Base-by-base conservation (phyloP, 2,329 filamentous ascomycete genomes). In the Talaromyces islandicus region DNA sequence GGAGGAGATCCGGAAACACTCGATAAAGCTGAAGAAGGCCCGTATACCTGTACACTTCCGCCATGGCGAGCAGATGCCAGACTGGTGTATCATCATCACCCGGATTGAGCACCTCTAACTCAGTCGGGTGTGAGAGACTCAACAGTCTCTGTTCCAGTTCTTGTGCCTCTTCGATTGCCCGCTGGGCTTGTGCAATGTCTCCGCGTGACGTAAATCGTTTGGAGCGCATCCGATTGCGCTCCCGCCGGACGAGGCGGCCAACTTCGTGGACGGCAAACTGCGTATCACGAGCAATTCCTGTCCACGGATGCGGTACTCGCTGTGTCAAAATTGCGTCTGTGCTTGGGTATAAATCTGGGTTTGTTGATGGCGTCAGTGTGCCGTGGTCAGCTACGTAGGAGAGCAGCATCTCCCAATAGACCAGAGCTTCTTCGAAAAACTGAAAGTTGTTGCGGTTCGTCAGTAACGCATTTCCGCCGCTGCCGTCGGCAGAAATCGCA, bases 351-450 rank as follows among this genome's bases (percentile, higher is more conserved):
- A 66, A 61, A 17, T 65, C 55, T 11, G 62, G 19, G 19, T 48
- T 54, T 1, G 69, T 65, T 1, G 70, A 70, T 11, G 69, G 51
- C 6, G 69, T 63, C 29, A 70, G 63, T 0, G 68, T 72, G 55
- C 75, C 76, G 64, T 77, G 76, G 60, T 76, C 79, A 19, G 72
- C 66, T 25, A 84, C 80, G 63, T 83, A 84, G 0, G 81, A 81
- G 55, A 83, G 78, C 3, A 83, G 73, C 82, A 84, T 84, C 64
- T 84, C 82, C 82, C 82, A 85, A 63, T 84, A 83, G 55, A 84
- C 79, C 46, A 84, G 70, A 24, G 81, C 80, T 65, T 84, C 80
- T 62, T 83, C 78, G 63, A 83, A 83, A 66, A 85, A 85, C 32
- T 79, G 77, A 21, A 81, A 74, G 58, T 80, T 80, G 10, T 78